Evolutionary conservation across 768 basidiomycete genomes (phyloP).

Genomic region (Tylopilus balloui): DNA sequence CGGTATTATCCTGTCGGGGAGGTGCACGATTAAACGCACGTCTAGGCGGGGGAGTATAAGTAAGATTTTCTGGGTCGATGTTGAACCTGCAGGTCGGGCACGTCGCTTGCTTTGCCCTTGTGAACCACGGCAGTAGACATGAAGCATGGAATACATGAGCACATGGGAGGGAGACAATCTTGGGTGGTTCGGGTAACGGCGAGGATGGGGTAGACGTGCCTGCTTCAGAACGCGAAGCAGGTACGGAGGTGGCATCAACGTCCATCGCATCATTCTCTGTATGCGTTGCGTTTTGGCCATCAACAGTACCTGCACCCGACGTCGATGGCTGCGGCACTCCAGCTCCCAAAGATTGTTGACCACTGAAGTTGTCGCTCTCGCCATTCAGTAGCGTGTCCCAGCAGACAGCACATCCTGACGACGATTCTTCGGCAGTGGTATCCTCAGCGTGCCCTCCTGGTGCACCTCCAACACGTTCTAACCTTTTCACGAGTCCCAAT

Average conservation of each 20-base stretch:
- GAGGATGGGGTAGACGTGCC: slow-evolving; percentile 5
- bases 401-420: slow-evolving; percentile 64
- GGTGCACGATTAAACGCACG: slow-evolving; percentile 14
- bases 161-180: slow-evolving; percentile 69
- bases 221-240: slow-evolving; percentile 13
- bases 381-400: slow-evolving; percentile 62
- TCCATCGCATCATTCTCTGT: slow-evolving; percentile 14
- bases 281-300: slow-evolving; percentile 5
- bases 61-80: slow-evolving; percentile 74
- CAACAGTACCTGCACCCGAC: neutral
- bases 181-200: slow-evolving; percentile 26
- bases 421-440: slow-evolving; percentile 31
- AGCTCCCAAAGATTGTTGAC: slow-evolving; percentile 10
- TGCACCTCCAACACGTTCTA: slow-evolving; percentile 48
- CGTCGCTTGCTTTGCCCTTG: slow-evolving; percentile 71
- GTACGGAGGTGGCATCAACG: slow-evolving; percentile 13
- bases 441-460: slow-evolving; percentile 31
- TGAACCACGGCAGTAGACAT: slow-evolving; percentile 81
- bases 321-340: slow-evolving; percentile 2
- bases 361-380: slow-evolving; percentile 36
- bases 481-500: slow-evolving; percentile 56
- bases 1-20: slow-evolving; percentile 12
- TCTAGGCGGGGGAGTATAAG: slow-evolving; percentile 34
- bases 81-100: slow-evolving; percentile 84
- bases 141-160: slow-evolving; percentile 78